Conservation (phyloP, 768 basidiomycete species). For the Lactarius indigo region DNA sequence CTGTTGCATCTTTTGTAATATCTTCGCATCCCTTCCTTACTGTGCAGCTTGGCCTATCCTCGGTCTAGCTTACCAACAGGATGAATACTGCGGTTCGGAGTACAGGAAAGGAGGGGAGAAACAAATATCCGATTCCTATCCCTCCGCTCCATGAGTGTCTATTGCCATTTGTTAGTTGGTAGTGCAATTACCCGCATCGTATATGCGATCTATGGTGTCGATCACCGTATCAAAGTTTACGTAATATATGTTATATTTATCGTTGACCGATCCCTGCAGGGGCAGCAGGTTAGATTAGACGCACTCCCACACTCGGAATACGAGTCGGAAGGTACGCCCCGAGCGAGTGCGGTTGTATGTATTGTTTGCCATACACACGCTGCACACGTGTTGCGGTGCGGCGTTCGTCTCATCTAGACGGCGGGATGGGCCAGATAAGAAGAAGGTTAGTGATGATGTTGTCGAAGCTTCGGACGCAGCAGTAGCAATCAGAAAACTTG, state of each 20-base stretch:
- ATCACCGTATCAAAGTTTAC: background rate
- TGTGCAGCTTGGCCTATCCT: background rate
- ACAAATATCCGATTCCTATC: background rate
- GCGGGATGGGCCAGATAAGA: background rate
- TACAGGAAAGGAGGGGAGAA: background rate
- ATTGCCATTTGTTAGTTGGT: conserved; percentile 19
- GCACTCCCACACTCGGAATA: background rate
- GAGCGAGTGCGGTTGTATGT: background rate
- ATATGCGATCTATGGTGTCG: background rate
- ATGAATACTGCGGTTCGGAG: background rate
- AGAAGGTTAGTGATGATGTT: background rate
- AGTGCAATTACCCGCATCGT: background rate
- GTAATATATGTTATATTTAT: background rate
- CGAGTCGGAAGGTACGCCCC: background rate
- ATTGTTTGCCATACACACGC: background rate
- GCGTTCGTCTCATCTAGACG: background rate
- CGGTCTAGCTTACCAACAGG: background rate
- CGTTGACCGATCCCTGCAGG: background rate
- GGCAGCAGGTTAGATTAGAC: background rate
- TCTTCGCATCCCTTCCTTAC: background rate
- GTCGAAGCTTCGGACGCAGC: background rate
- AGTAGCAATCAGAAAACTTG: background rate
- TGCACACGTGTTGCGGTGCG: background rate
- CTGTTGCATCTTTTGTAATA: too few relatives aligned
- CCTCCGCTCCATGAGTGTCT: background rate